phyloP scores from a whole-genome alignment of 352 stramenopile species.

The Phytopythium helicoides region DNA sequence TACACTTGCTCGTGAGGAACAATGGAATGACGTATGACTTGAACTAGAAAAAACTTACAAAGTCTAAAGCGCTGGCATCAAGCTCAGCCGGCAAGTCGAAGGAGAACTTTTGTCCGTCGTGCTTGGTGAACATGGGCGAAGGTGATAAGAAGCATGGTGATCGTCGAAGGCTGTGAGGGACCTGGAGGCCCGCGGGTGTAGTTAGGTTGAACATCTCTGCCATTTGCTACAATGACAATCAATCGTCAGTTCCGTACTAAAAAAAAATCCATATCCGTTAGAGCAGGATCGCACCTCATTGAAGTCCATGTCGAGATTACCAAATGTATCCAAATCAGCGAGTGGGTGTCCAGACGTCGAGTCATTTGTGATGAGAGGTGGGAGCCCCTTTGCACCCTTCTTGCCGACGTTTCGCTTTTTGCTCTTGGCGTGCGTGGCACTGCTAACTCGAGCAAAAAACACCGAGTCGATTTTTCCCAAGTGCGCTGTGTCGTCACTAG shows the following conservation, averaged over 20 bases:
- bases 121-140: conserved; percentile 54
- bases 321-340: conserved; percentile 65
- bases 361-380: not conserved
- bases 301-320: conserved; percentile 86
- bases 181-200: conserved; percentile 55
- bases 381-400: conserved; percentile 8
- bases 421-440: conserved; percentile 40
- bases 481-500: conserved; percentile 31
- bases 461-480: conserved; percentile 9
- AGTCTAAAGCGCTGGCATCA: conserved; percentile 67
- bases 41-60: conserved; percentile 38
- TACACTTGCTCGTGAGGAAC: not conserved
- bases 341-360: conserved; percentile 24
- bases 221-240: conserved; percentile 50
- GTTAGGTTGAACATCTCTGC: conserved; percentile 81
- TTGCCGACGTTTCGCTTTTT: conserved; percentile 52
- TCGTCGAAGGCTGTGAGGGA: conserved; percentile 65
- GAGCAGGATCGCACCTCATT: conserved; percentile 46
- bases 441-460: conserved; percentile 3
- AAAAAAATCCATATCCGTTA: not conserved
- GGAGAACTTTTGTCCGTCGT: conserved; percentile 77
- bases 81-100: conserved; percentile 82
- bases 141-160: conserved; percentile 77
- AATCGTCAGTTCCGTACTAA: not conserved
- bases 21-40: not conserved